phyloP scores from a whole-genome alignment of 1,139 yeast species.

The Zhuliangozyma parablackwelliae region DNA sequence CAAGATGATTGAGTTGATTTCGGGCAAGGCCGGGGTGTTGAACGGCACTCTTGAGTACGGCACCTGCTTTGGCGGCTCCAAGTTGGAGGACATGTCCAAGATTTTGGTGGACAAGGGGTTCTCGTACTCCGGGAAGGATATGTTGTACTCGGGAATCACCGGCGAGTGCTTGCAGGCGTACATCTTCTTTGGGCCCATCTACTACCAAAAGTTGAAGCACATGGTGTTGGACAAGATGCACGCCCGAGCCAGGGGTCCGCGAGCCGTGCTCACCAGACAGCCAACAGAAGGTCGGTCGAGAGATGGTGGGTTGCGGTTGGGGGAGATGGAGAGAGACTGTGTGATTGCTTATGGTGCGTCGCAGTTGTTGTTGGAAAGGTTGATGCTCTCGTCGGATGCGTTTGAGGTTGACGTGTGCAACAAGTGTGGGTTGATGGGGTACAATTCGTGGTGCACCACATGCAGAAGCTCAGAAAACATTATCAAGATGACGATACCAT shows the following conservation, averaged over 20 bases:
- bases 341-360: slow-evolving; percentile 99
- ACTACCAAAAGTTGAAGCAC: slow-evolving; percentile 95
- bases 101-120: slow-evolving; percentile 88
- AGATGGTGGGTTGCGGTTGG: slow-evolving; percentile 98
- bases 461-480: slow-evolving; percentile 86
- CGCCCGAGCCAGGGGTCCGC: slow-evolving; percentile 98
- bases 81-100: slow-evolving; percentile 92
- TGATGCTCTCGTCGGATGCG: slow-evolving; percentile 96
- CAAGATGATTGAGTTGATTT: slow-evolving; percentile 91
- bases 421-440: slow-evolving; percentile 96
- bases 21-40: slow-evolving; percentile 96
- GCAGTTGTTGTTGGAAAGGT: slow-evolving; percentile 84
- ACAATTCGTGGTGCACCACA: slow-evolving; percentile 94
- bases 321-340: slow-evolving; percentile 99
- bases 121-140: slow-evolving; percentile 93
- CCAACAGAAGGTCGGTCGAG: slow-evolving; percentile 99
- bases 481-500: slow-evolving; percentile 93
- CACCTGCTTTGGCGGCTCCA: slow-evolving; percentile 96
- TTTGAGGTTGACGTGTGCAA: slow-evolving; percentile 95
- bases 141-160: slow-evolving; percentile 96
- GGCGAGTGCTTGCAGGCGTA: slow-evolving; percentile 97
- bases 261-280: slow-evolving; percentile 96
- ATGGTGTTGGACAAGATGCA: slow-evolving; percentile 99
- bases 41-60: slow-evolving; percentile 93
- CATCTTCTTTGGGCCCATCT: slow-evolving; percentile 96